Percentiles rank a stretch among this genome's conserved stretches.
Evolutionary conservation across 176 grass and related monocot genomes (phyloP).

Genomic region (Carex pumila): DNA sequence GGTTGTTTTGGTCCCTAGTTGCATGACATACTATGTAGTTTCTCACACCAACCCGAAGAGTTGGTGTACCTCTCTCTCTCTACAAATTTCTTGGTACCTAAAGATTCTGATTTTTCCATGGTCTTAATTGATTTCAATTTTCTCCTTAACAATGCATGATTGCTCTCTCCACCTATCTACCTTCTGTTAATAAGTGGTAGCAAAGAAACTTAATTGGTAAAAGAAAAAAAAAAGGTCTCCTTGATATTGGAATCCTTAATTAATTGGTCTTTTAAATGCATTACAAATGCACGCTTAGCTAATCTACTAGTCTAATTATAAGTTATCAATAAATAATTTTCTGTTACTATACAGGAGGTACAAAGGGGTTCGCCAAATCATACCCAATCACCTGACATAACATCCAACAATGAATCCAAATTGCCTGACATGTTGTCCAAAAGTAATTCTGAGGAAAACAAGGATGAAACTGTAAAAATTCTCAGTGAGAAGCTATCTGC

Average conservation of each 20-base stretch:
- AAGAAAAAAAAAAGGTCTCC: neutral
- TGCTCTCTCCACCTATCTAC: neutral
- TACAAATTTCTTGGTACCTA: constrained; percentile 14
- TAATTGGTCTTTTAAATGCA: neutral
- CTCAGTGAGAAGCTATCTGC: constrained; percentile 76
- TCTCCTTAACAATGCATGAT: neutral
- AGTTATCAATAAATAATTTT: constrained; percentile 6
- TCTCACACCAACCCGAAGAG: neutral
- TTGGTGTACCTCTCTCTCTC: neutral
- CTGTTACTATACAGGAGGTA: constrained; percentile 58
- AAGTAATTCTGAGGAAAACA: constrained; percentile 30
- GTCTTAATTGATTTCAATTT: constrained; percentile 9
- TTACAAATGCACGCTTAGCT: constrained; percentile 7
- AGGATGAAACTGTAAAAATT: constrained; percentile 47
- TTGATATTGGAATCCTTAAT: neutral
- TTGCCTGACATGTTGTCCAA: neutral
- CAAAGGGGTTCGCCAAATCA: constrained; percentile 46
- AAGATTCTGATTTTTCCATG: constrained; percentile 13
- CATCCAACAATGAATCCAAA: constrained; percentile 3
- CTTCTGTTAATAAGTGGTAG: neutral
- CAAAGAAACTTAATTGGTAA: neutral
- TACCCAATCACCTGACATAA: constrained; percentile 37
- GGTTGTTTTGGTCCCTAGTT: constrained; percentile 6
- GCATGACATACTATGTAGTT: neutral
- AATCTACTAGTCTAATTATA: constrained; percentile 7